Evolutionary conservation across 2,329 filamentous ascomycete genomes (phyloP).

Genomic region (Xylaria sp.): DNA sequence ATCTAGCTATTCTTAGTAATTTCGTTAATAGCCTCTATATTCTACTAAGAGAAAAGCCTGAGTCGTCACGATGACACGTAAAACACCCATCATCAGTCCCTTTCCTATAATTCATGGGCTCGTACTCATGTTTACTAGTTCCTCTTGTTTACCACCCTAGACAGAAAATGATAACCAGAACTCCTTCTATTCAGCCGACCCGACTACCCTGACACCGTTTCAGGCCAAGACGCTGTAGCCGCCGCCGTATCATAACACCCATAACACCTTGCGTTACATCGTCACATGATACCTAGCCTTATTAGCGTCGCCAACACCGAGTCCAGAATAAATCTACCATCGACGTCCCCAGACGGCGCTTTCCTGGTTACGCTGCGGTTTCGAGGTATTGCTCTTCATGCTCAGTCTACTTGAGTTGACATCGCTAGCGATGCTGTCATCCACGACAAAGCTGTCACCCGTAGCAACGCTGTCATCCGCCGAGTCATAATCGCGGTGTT

Average conservation of each 20-base stretch:
- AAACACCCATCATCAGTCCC: slow-evolving; percentile 19
- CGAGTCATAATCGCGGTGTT: neutral
- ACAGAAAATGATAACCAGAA: neutral
- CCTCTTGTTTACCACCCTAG: neutral
- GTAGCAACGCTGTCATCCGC: slow-evolving; percentile 5
- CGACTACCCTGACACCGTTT: neutral
- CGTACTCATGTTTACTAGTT: neutral
- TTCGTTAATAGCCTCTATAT: neutral
- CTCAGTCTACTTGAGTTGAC: slow-evolving; percentile 1
- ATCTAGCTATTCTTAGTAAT: neutral
- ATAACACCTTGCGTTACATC: slow-evolving; percentile 20
- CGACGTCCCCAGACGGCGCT: slow-evolving; percentile 37
- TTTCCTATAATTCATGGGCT: slow-evolving; percentile 14
- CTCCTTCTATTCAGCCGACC: neutral
- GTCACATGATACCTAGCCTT: slow-evolving; percentile 2
- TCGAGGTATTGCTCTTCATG: slow-evolving; percentile 15
- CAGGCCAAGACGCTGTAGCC: neutral
- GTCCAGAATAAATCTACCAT: slow-evolving; percentile 29
- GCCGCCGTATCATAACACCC: slow-evolving; percentile 15
- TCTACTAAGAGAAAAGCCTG: slow-evolving; percentile 6
- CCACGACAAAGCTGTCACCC: neutral
- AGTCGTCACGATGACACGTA: neutral
- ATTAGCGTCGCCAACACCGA: neutral
- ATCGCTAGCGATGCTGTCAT: slow-evolving; percentile 6
- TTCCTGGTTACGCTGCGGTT: slow-evolving; percentile 28